phyloP scores from a whole-genome alignment of 345 rosid species.

The Xanthoceras sorbifolium region DNA sequence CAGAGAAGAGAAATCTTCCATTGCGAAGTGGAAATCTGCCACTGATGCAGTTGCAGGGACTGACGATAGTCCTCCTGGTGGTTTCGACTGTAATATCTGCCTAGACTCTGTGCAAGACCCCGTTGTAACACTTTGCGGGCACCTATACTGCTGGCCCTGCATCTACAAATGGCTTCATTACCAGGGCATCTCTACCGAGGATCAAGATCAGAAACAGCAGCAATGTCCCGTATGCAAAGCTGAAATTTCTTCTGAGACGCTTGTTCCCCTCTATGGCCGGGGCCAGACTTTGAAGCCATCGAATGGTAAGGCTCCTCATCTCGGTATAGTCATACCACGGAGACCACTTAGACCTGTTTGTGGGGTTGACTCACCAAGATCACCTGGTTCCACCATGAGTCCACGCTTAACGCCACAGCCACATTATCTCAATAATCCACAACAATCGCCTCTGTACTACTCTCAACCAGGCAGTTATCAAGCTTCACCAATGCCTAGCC shows the following conservation, averaged over 20 bases:
- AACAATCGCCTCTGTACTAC: conserved; percentile 32
- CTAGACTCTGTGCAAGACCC: conserved; percentile 81
- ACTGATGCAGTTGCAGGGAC: conserved; percentile 19
- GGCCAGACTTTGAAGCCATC: conserved; percentile 44
- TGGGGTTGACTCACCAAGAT: conserved; percentile 33
- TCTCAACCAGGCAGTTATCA: conserved; percentile 38
- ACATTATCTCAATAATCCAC: conserved; percentile 29
- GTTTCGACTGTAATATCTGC: conserved; percentile 85
- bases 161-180: conserved; percentile 85
- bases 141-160: conserved; percentile 96
- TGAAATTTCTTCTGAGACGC: conserved; percentile 57
- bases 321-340: conserved; percentile 40
- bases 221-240: conserved; percentile 97
- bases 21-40: conserved; percentile 29
- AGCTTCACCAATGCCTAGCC: conserved; percentile 37
- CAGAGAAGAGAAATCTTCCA: conserved; percentile 36
- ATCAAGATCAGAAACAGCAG: conserved; percentile 39
- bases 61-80: conserved; percentile 31
- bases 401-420: conserved; percentile 27
- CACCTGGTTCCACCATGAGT: conserved; percentile 7
- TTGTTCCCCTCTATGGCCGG: conserved; percentile 84
- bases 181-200: conserved; percentile 34
- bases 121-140: conserved; percentile 89
- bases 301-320: conserved; percentile 34
- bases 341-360: conserved; percentile 55